Evolutionary conservation across 1,284 basidiomycete genomes (phyloP), one percentile per base, ranked within the genome.

Genomic region (Cutaneotrichosporon sp.): DNA sequence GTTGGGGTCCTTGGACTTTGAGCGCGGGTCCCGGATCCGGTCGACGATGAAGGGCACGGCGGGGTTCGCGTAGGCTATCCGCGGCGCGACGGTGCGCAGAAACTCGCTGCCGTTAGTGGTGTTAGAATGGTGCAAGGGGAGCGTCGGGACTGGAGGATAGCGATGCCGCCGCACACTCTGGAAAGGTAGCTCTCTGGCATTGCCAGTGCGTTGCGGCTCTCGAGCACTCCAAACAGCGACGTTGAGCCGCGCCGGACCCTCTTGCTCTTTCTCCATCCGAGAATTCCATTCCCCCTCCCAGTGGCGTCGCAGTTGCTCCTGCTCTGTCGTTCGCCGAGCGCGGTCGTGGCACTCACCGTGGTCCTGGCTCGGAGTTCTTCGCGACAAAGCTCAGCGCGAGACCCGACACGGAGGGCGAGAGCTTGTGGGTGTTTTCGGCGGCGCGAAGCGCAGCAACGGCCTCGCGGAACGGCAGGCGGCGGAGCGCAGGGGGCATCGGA

Each of bases 1-100:
- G 20, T 65, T 55, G 8, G 65, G 63, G 51, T 64, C 49, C 43
- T 58, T 59, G 21, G 51, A 46, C 43, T 62, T 62, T 21, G 51
- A 21, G 37, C 65, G 54, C n/a, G 64, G 63, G 55, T 66, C 64
- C 9, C 48, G 56, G 53, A 65, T 59, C 30, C 66, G 61, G 20
- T 59, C 33, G 21, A 73, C 54, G 21, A 41, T 44, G 45, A 73
- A 56, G 12, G 62, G 62, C 3, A 72, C 48, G 14, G 53, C 13
- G 10, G 69, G 71, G 62, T 73, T 72, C 43, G 62, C 58, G 54
- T 69, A 73, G 8, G 71, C 67, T 60, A 73, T 51, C 52, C 61
- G 50, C 4, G 71, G 70, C 1, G 64, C 67, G 47, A 66, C 61
- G 9, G 51, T 55, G 36, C 57, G 55, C 15, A 69, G 54, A 51